These are phyloP conservation scores for Pleurotus salmoneostramineus DNA, from an alignment of 768 basidiomycete species.

Conservation along the genomic window DNA sequence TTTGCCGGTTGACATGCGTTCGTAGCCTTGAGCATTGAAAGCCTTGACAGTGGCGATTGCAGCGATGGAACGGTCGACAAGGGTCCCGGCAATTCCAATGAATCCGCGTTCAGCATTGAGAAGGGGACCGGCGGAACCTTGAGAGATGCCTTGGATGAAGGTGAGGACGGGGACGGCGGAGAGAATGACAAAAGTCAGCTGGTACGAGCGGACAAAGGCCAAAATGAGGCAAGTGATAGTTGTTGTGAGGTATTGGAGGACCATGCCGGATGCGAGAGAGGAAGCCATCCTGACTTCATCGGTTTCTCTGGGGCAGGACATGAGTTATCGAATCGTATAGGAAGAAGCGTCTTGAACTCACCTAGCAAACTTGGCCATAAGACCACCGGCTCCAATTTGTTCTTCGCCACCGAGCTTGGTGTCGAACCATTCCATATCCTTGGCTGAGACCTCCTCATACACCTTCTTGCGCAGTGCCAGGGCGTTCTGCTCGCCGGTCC, in stretches of 20 bases:
- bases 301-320: slow-evolving; percentile 63
- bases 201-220: slow-evolving; percentile 75
- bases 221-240: slow-evolving; percentile 76
- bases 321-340: not conserved
- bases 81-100: slow-evolving; percentile 69
- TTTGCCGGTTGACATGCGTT: slow-evolving; percentile 39
- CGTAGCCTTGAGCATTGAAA: slow-evolving; percentile 68
- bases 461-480: slow-evolving; percentile 63
- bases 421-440: slow-evolving; percentile 92
- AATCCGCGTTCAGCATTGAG: slow-evolving; percentile 63
- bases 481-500: slow-evolving; percentile 79
- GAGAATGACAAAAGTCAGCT: slow-evolving; percentile 89
- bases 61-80: slow-evolving; percentile 71
- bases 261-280: slow-evolving; percentile 72
- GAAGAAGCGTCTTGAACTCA: slow-evolving; percentile 21
- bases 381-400: slow-evolving; percentile 75
- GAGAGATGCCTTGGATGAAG: slow-evolving; percentile 72
- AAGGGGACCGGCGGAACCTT: slow-evolving; percentile 62
- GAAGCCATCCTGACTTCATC: slow-evolving; percentile 88
- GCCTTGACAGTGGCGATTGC: slow-evolving; percentile 91
- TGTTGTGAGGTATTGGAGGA: slow-evolving; percentile 81
- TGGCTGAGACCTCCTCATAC: slow-evolving; percentile 60
- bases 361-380: slow-evolving; percentile 93
- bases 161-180: slow-evolving; percentile 82
- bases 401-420: slow-evolving; percentile 62